Conservation (phyloP, 176 grass and related monocot genomes). For the Aegilops longissima region DNA sequence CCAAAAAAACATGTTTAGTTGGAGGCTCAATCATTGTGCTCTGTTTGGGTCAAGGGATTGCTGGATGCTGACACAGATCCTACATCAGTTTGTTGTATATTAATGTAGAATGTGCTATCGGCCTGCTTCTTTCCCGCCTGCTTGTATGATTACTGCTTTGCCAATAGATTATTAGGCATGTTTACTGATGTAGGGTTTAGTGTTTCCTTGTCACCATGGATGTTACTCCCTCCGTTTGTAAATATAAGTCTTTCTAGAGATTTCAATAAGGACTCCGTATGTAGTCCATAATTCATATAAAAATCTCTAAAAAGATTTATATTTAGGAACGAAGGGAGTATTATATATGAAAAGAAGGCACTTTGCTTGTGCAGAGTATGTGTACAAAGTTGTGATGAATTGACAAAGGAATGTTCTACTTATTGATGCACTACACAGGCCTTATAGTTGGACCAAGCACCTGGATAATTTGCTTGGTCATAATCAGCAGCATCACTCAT, state of each 20-base stretch:
- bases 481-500: neutral
- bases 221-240: neutral
- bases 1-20: constrained; percentile 22
- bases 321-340: too few relatives aligned
- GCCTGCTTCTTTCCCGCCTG: constrained; percentile 16
- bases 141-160: constrained; percentile 38
- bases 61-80: constrained; percentile 53
- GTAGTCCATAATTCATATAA: too few relatives aligned
- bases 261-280: too few relatives aligned
- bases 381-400: neutral
- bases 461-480: neutral
- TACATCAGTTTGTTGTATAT: constrained; percentile 13
- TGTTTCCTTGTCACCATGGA: constrained; percentile 22
- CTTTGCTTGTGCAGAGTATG: neutral
- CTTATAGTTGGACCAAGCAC: neutral
- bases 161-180: constrained; percentile 6
- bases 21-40: constrained; percentile 43
- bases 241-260: too few relatives aligned
- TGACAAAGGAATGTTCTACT: neutral
- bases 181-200: constrained; percentile 18
- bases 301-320: neutral
- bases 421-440: neutral
- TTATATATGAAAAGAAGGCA: neutral
- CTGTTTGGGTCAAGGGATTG: constrained; percentile 32
- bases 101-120: neutral